Conservation (phyloP, 306 rosid genomes). For the Begonia masoniana region DNA sequence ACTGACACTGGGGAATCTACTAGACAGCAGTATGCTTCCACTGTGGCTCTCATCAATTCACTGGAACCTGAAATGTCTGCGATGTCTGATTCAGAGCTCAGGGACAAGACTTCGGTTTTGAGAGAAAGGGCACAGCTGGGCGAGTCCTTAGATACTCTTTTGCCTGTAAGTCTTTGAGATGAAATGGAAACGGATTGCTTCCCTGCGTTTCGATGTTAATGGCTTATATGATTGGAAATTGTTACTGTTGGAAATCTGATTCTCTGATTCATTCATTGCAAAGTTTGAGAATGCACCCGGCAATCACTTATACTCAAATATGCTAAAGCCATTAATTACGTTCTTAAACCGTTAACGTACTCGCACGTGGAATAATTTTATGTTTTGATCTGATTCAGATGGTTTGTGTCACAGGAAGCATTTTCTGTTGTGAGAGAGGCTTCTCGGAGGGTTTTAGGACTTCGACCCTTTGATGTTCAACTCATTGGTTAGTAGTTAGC, state of each 20-base stretch:
- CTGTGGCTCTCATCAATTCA: slow-evolving; percentile 41
- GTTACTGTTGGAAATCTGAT: no score
- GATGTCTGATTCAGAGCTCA: slow-evolving; percentile 71
- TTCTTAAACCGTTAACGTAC: no score
- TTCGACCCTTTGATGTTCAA: slow-evolving; percentile 95
- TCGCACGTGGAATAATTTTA: not conserved
- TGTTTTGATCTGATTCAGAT: not conserved
- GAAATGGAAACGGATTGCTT: no score
- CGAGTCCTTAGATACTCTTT: slow-evolving; percentile 68
- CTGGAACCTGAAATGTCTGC: slow-evolving; percentile 54
- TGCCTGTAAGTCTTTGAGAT: slow-evolving; percentile 37
- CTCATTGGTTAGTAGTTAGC: slow-evolving; percentile 38
- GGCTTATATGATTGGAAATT: no score
- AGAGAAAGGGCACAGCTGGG: slow-evolving; percentile 61
- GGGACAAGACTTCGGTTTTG: slow-evolving; percentile 48
- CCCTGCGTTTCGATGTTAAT: no score
- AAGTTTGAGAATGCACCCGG: no score
- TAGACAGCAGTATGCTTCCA: slow-evolving; percentile 59
- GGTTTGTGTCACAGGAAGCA: slow-evolving; percentile 51
- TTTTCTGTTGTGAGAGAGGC: slow-evolving; percentile 94
- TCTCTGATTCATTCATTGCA: no score
- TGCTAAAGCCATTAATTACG: no score
- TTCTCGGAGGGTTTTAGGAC: slow-evolving; percentile 82
- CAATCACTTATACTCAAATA: no score
- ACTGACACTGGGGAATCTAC: slow-evolving; percentile 79